Percentiles rank a stretch among this genome's conserved stretches.
phyloP scores from a whole-genome alignment of 139 green algal genomes.

The Coccomyxa sp. region DNA sequence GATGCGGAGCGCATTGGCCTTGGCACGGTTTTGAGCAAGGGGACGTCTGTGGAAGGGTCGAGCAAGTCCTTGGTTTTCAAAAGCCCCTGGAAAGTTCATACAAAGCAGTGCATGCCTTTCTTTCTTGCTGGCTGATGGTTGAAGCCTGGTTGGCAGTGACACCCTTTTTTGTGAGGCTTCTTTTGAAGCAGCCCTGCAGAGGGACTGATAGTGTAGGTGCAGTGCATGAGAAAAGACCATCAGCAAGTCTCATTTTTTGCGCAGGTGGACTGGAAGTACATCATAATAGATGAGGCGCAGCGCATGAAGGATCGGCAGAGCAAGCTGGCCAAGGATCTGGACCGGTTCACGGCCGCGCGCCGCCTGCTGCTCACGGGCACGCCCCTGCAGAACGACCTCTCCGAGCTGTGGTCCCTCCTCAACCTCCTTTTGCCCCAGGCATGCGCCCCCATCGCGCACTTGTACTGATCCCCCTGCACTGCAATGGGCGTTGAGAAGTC shows the following conservation, averaged over 20 bases:
- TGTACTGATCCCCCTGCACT: too few relatives aligned
- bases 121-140: too few relatives aligned
- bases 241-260: not conserved
- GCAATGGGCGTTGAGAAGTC: not conserved
- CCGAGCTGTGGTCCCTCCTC: slow-evolving; percentile 85
- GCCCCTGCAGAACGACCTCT: slow-evolving; percentile 90
- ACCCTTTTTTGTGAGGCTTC: too few relatives aligned
- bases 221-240: slow-evolving; percentile 95
- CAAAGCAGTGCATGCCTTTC: too few relatives aligned
- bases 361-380: slow-evolving; percentile 77
- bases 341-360: slow-evolving; percentile 60
- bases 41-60: too few relatives aligned
- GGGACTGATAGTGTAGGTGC: slow-evolving; percentile 95
- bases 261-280: slow-evolving; percentile 89
- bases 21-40: too few relatives aligned
- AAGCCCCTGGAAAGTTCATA: too few relatives aligned
- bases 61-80: too few relatives aligned
- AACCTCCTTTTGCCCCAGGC: slow-evolving; percentile 83
- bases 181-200: slow-evolving; percentile 3
- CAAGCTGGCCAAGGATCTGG: slow-evolving; percentile 75
- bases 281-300: slow-evolving; percentile 99
- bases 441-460: not conserved
- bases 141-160: too few relatives aligned
- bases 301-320: slow-evolving; percentile 90
- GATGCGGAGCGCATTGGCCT: too few relatives aligned